Evolutionary conservation across 257 asterid species (phyloP).

Genomic region (Petunia axillaris): DNA sequence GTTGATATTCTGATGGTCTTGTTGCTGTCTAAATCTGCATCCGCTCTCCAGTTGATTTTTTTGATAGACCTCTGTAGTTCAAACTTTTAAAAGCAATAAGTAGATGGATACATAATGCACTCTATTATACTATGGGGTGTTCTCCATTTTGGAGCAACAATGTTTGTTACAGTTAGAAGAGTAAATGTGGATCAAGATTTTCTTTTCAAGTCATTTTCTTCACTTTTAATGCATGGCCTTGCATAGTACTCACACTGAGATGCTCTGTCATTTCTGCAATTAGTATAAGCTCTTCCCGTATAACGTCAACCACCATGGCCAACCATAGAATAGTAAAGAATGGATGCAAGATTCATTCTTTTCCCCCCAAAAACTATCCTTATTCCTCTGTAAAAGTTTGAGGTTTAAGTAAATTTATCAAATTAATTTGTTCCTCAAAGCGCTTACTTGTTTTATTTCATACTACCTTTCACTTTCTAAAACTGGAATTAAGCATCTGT

Average conservation of each 20-base stretch:
- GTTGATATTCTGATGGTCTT: not conserved
- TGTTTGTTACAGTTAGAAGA: slow-evolving; percentile 16
- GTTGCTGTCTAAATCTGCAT: slow-evolving; percentile 10
- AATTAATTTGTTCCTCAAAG: not conserved
- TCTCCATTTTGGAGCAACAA: not conserved
- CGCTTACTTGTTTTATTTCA: not conserved
- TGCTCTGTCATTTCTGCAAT: not conserved
- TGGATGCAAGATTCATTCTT: not conserved
- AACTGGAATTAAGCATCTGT: not conserved
- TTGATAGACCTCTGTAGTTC: not conserved
- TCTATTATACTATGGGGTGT: not conserved
- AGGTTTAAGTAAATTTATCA: not conserved
- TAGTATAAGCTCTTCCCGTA: slow-evolving; percentile 2
- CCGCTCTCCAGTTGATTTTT: not conserved
- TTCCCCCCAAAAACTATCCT: not conserved
- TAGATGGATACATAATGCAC: not conserved
- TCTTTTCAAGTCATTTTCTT: not conserved
- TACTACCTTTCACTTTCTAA: not conserved
- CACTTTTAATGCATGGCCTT: not conserved
- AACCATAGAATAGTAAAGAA: not conserved
- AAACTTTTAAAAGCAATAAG: not conserved
- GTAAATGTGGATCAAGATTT: slow-evolving; percentile 16
- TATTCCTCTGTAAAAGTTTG: not conserved
- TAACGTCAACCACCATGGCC: not conserved
- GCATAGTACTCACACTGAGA: not conserved